Base-by-base conservation (phyloP, 2,329 filamentous ascomycete genomes). In the Colletotrichum phormii region DNA sequence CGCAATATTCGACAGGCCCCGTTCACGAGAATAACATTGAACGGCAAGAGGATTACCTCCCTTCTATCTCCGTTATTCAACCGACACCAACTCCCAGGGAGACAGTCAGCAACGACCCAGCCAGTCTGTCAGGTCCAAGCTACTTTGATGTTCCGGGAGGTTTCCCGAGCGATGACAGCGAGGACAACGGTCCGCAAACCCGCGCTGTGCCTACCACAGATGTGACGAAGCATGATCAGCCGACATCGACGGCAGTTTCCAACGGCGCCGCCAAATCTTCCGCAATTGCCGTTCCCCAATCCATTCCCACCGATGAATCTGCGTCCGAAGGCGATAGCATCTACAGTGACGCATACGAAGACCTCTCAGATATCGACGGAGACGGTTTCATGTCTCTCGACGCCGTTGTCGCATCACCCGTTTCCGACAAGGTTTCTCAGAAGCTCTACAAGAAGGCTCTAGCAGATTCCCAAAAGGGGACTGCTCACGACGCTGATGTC, bases 341-440 rank as follows among this genome's bases (percentile, higher is more conserved):
- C 29, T 95, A 94, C 79, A 94, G 92, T 75, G 94, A 95, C 81
- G 93, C 93, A 1, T 92, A 92, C 66, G 94, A 95, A 81, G 92
- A 95, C 73, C 83, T 93, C 0, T 89, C 89, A 0, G 91, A 94
- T 15, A 78, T 86, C 4, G 91, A 93, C 51, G 88, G 88, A 2
- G 89, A 89, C 59, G 93, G 92, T 0, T 95, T 94, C 77, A 86
- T 90, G 77, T 95, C 93, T 5, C 85, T 95, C 8, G 88, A 95
- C 80, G 93, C 93, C 12, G 89, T 95, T 9, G 87, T 42, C 76
- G 78, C 58, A 57, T 76, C 58, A 55, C 77, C 58, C 62, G 78
- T 76, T 33, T 72, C 74, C 9, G 75, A 74, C n/a, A 71, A 74
- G 55, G 55, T 57, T 24, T 71, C n/a, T 35, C 72, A 67, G 46